Conservation (phyloP, 768 basidiomycete species). For the Hirschioporus abietinus region DNA sequence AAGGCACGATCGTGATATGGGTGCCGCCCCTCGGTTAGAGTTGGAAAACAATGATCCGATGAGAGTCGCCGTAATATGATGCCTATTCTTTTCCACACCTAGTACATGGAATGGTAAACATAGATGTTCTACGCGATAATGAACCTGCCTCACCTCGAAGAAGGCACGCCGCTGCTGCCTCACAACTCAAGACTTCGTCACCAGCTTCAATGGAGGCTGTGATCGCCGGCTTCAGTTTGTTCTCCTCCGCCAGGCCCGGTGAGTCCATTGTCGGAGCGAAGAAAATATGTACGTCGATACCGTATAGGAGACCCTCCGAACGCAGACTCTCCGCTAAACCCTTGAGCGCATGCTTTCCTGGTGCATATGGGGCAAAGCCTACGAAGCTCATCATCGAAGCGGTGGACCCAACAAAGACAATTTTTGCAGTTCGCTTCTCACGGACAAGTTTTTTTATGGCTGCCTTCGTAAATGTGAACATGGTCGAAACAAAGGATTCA, state of each 20-base stretch:
- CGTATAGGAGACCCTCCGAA: slow-evolving; percentile 35
- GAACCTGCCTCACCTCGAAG: slow-evolving; percentile 26
- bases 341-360: slow-evolving; percentile 40
- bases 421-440: slow-evolving; percentile 26
- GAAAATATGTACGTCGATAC: slow-evolving; percentile 38
- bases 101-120: slow-evolving; percentile 2
- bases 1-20: slow-evolving; percentile 29
- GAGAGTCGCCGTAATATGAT: slow-evolving; percentile 35
- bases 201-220: slow-evolving; percentile 40
- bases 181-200: slow-evolving; percentile 30
- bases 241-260: slow-evolving; percentile 36
- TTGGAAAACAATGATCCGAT: slow-evolving; percentile 32
- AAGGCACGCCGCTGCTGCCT: slow-evolving; percentile 25
- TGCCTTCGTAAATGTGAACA: slow-evolving; percentile 19
- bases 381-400: slow-evolving; percentile 32
- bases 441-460: slow-evolving; percentile 28
- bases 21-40: slow-evolving; percentile 29
- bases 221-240: slow-evolving; percentile 33
- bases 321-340: slow-evolving; percentile 43
- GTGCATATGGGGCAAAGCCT: slow-evolving; percentile 37
- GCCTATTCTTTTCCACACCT: slow-evolving; percentile 38
- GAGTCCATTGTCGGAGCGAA: slow-evolving; percentile 37
- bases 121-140: not conserved
- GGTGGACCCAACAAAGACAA: slow-evolving; percentile 36
- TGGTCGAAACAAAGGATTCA: not conserved